phyloP scores from a whole-genome alignment of 345 rosid species.

The Eucalyptus polybractea region DNA sequence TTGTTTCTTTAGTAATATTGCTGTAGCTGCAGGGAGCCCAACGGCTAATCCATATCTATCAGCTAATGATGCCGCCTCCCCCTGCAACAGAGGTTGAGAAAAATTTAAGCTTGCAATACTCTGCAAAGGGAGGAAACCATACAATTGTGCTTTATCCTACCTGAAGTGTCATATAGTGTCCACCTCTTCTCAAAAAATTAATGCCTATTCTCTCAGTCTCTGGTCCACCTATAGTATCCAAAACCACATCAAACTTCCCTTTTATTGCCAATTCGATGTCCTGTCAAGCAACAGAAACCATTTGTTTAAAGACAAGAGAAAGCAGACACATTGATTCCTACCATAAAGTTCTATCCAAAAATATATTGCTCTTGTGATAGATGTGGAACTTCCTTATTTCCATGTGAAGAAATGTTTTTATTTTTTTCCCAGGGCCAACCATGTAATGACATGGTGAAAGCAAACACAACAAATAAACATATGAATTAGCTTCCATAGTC shows the following conservation, averaged over 20 bases:
- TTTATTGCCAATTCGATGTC: constrained; percentile 69
- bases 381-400: neutral
- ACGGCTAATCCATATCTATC: constrained; percentile 72
- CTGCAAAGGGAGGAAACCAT: neutral
- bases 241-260: constrained; percentile 82
- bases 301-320: neutral
- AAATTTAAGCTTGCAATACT: neutral
- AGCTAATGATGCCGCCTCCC: constrained; percentile 78
- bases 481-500: neutral
- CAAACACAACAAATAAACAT: neutral
- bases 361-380: neutral
- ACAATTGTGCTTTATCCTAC: constrained; percentile 3
- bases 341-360: neutral
- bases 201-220: constrained; percentile 80
- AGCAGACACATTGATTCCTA: neutral
- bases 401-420: neutral
- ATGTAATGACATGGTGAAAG: neutral
- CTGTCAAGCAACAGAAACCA: constrained; percentile 18
- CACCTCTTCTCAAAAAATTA: constrained; percentile 69
- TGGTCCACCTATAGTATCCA: constrained; percentile 88
- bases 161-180: constrained; percentile 94
- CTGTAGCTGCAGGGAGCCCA: constrained; percentile 83
- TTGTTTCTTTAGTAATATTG: constrained; percentile 60
- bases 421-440: neutral
- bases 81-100: constrained; percentile 24